A percentile compares a stretch with the other conserved stretches of the same genome.
These are phyloP conservation scores for Ophidiomyces ophidiicola DNA, from an alignment of 2,329 filamentous ascomycete genomes.

Conservation along the genomic window DNA sequence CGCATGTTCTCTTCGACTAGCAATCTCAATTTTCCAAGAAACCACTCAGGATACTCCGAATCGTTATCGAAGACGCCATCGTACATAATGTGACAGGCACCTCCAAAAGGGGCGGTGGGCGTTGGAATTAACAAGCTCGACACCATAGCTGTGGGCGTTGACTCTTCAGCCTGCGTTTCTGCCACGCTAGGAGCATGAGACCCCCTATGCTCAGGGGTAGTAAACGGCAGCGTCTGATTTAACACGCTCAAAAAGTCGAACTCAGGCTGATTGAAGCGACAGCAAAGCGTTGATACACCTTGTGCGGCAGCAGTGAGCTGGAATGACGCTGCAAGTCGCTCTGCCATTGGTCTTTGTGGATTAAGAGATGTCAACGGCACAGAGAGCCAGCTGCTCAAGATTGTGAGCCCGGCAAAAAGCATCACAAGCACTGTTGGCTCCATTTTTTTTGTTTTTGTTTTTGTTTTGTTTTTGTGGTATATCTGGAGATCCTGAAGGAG, in stretches of 20 bases:
- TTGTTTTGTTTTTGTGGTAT: too few species aligned
- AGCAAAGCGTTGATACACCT: constrained; percentile 6
- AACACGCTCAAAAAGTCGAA: constrained; percentile 2
- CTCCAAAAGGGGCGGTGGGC: constrained; percentile 7
- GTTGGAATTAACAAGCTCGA: constrained; percentile 3
- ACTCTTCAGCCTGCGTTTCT: neutral
- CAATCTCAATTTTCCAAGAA: constrained; percentile 3
- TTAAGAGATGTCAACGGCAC: constrained; percentile 18
- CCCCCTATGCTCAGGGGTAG: neutral
- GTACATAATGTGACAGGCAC: constrained; percentile 5
- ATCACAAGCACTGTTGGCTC: constrained; percentile 6
- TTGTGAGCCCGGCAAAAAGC: constrained; percentile 12
- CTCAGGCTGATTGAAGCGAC: constrained; percentile 4
- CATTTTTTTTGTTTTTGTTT: too few species aligned
- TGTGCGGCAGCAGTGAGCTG: constrained; percentile 17
- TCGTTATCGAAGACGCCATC: constrained; percentile 2
- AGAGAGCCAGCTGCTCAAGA: constrained; percentile 17
- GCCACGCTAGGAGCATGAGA: neutral
- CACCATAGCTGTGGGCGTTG: neutral
- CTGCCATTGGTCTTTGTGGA: constrained; percentile 14
- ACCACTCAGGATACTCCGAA: constrained; percentile 10
- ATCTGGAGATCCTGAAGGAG: too few species aligned
- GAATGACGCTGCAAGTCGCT: constrained; percentile 16
- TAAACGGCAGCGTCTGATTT: constrained; percentile 4
- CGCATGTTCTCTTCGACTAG: constrained; percentile 4